Conservation (phyloP, 2,329 filamentous ascomycete genomes). For the Trichoderma hamatum region DNA sequence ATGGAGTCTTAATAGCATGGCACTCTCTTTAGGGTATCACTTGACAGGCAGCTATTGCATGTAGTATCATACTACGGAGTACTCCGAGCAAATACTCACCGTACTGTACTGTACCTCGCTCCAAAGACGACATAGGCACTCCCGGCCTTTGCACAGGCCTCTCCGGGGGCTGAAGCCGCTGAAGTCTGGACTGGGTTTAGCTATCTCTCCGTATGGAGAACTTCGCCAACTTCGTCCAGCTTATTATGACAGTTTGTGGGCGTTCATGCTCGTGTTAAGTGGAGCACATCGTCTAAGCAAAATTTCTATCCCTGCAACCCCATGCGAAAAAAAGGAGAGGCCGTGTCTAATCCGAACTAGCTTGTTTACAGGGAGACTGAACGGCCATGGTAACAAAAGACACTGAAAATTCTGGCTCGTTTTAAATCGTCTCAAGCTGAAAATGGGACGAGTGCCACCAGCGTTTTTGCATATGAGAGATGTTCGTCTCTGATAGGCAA, state of each 20-base stretch:
- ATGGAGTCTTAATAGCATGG: background rate
- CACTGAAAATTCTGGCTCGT: background rate
- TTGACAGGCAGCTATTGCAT: background rate
- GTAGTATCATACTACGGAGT: background rate
- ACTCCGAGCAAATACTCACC: background rate
- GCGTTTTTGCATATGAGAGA: background rate
- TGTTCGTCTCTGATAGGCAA: background rate
- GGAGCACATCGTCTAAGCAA: constrained; percentile 14
- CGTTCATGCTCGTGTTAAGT: constrained; percentile 25
- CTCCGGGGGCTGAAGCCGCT: background rate
- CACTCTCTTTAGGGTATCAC: background rate
- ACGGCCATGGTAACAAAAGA: background rate
- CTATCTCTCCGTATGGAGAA: background rate
- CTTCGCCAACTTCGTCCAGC: background rate
- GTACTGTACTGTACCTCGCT: background rate
- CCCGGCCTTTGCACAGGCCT: background rate
- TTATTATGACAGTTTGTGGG: constrained; percentile 5
- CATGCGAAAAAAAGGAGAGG: constrained; percentile 19
- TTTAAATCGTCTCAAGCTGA: constrained; percentile 4
- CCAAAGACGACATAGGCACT: background rate
- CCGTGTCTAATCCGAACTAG: constrained; percentile 12
- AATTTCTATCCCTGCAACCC: constrained; percentile 24
- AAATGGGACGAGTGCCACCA: constrained; percentile 2
- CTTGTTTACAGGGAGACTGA: constrained; percentile 9
- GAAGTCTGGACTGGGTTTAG: constrained; percentile 11